phyloP scores from a whole-genome alignment of 2,329 filamentous ascomycete species.

The Xylariales sp. region DNA sequence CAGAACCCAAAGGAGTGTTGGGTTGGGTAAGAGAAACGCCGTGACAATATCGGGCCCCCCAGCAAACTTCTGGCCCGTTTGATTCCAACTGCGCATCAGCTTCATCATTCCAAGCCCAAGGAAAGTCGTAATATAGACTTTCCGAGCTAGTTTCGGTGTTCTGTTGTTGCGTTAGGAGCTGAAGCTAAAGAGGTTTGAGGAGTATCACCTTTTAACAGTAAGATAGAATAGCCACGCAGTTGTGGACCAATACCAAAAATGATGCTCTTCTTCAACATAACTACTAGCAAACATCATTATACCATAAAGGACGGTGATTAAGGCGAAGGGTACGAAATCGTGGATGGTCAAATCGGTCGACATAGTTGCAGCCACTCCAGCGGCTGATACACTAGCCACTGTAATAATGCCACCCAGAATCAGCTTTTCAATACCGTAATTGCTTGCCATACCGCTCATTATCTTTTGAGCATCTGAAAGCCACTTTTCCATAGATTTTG shows the following conservation, averaged over 20 bases:
- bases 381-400: constrained; percentile 52
- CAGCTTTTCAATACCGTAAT: constrained; percentile 81
- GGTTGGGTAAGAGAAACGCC: constrained; percentile 72
- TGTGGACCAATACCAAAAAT: constrained; percentile 96
- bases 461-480: constrained; percentile 77
- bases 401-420: constrained; percentile 54
- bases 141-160: constrained; percentile 44
- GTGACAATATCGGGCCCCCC: constrained; percentile 90
- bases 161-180: constrained; percentile 33
- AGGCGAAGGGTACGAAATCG: constrained; percentile 57
- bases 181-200: background rate
- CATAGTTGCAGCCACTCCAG: constrained; percentile 44
- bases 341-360: constrained; percentile 47
- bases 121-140: constrained; percentile 49
- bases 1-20: constrained; percentile 77
- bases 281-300: constrained; percentile 98
- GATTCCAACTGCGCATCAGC: constrained; percentile 86
- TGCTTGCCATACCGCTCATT: constrained; percentile 91
- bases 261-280: constrained; percentile 97
- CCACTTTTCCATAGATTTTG: constrained; percentile 61
- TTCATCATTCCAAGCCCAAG: constrained; percentile 72
- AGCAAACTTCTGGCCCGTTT: constrained; percentile 95
- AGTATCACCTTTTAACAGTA: constrained; percentile 56
- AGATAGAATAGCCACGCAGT: constrained; percentile 75
- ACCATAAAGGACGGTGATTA: constrained; percentile 73